Evolutionary conservation across 2,329 filamentous ascomycete genomes (phyloP).

Genomic region (Chrysoporthe cubensis): DNA sequence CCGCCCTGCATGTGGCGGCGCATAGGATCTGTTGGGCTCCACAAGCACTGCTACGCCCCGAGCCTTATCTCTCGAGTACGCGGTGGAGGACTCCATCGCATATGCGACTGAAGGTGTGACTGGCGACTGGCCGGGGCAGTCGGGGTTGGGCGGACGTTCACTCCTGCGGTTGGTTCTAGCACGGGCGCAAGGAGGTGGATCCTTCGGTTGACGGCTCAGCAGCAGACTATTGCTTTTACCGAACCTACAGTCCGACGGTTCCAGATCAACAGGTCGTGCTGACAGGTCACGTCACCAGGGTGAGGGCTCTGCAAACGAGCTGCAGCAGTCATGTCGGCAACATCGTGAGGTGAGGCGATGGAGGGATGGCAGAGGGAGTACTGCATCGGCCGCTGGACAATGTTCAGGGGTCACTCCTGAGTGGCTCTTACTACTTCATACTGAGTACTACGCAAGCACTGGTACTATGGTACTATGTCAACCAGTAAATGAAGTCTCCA

Average conservation of each 20-base stretch:
- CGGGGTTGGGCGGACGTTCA: background rate
- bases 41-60: background rate
- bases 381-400: background rate
- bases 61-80: background rate
- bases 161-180: constrained; percentile 1
- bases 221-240: background rate
- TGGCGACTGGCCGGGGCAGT: background rate
- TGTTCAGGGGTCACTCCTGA: background rate
- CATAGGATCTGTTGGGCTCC: background rate
- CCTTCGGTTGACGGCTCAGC: background rate
- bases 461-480: background rate
- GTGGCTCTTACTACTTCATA: too few species aligned
- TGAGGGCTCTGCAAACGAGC: background rate
- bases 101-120: too few species aligned
- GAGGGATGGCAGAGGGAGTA: background rate
- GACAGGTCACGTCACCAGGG: background rate
- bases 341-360: background rate
- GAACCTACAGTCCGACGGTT: background rate
- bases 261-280: background rate
- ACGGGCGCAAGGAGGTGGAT: background rate
- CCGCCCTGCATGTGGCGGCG: background rate
- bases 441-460: too few species aligned
- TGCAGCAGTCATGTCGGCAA: background rate
- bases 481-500: too few species aligned
- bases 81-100: background rate